phyloP scores from a whole-genome alignment of 2,329 filamentous ascomycete genomes.

The Cordyceps cateniannulata region DNA sequence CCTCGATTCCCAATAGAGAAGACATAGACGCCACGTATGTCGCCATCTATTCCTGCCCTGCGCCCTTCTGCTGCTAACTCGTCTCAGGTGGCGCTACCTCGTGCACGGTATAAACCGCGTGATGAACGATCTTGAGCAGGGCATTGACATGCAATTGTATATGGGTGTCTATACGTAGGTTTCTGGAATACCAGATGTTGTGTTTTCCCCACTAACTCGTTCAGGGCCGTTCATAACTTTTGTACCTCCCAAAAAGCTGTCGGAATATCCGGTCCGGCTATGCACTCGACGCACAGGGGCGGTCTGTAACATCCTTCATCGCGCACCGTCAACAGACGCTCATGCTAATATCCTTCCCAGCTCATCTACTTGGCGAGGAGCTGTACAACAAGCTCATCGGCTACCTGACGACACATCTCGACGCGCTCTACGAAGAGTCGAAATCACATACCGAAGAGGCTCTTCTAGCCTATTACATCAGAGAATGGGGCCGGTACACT shows the following conservation, averaged over 20 bases:
- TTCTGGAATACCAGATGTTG: not conserved
- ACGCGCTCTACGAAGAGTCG: slow-evolving; percentile 63
- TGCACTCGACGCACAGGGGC: slow-evolving; percentile 45
- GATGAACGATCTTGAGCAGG: slow-evolving; percentile 86
- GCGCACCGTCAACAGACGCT: not conserved
- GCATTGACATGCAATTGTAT: slow-evolving; percentile 93
- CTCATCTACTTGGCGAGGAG: slow-evolving; percentile 91
- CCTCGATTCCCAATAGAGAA: slow-evolving; percentile 53
- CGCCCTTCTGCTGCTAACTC: slow-evolving; percentile 18
- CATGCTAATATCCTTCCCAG: slow-evolving; percentile 35
- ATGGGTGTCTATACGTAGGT: slow-evolving; percentile 90
- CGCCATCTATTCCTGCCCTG: slow-evolving; percentile 13
- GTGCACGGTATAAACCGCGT: slow-evolving; percentile 84
- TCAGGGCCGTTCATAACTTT: slow-evolving; percentile 91
- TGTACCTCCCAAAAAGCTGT: slow-evolving; percentile 96
- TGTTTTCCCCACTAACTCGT: slow-evolving; percentile 28
- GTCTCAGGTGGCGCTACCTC: slow-evolving; percentile 75
- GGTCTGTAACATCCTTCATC: slow-evolving; percentile 39
- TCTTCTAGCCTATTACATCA: slow-evolving; percentile 85
- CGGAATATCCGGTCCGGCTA: slow-evolving; percentile 41
- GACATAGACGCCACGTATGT: slow-evolving; percentile 48
- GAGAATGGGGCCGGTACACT: slow-evolving; percentile 94
- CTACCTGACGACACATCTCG: slow-evolving; percentile 75
- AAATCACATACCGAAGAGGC: slow-evolving; percentile 83
- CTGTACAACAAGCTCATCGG: slow-evolving; percentile 86